Base-by-base conservation (phyloP, 352 stramenopile species). In the Phytophthora boehmeriae region DNA sequence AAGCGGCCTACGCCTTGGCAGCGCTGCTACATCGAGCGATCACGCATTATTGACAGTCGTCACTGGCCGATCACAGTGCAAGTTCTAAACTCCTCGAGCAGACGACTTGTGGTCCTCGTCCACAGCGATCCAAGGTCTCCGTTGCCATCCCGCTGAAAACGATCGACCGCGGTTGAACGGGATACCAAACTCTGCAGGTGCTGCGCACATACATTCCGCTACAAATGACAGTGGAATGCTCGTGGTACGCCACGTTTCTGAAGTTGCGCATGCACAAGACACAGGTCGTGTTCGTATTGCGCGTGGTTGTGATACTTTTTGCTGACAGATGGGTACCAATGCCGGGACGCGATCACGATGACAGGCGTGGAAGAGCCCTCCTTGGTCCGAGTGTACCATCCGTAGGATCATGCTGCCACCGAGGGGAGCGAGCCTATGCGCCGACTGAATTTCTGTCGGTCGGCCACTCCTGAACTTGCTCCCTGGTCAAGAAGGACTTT, bases 391-490 rank as follows among this genome's bases (percentile, higher is more conserved):
- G 6, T 30, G 25, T 30, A 30, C 25, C 25, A 30, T 30, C 39
- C 34, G 19, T 39, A 52, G 58, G 48, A 66, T 66, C 58, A 48
- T 32, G 30, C 25, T 43, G 30, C 42, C 42, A 53, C 36, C 38
- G 46, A 45, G 23, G 53, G 25, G 25, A 30, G 17, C 54, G 54
- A 68, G 61, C 61, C 54, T 68, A 65, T 65, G 61, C 32, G 54
- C 54, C 39, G 41, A 17, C 54, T 64, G 39, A 47, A 68, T 64
- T 68, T 52, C 51, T 55, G 6, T 59, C 51, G 38, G 19, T 54
- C 43, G 59, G 57, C 55, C 61, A 70, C 55, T 70, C 48, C 48
- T 65, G 54, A 52, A 70, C 46, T 66, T 65, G 61, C 55, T 32
- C 47, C 13, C 35, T 30, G 48, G 47, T 46, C 42, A 48, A 50